Percentiles rank a stretch among this genome's conserved stretches.
These are phyloP conservation scores for Limnanthes douglasii DNA, from an alignment of 345 rosid species.

Conservation along the genomic window DNA sequence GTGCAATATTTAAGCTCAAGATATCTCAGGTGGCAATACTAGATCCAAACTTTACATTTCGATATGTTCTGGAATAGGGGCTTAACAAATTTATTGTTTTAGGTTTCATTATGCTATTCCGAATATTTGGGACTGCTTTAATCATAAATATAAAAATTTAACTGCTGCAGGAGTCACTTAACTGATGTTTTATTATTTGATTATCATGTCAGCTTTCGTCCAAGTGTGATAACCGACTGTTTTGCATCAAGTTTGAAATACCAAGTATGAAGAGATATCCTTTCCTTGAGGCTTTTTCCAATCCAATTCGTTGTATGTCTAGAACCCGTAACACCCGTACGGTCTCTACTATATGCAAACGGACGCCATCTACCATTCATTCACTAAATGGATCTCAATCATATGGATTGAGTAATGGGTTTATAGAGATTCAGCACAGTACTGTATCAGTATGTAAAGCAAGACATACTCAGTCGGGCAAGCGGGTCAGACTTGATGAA, in stretches of 20 bases:
- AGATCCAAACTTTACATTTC: neutral
- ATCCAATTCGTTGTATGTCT: slow-evolving; percentile 58
- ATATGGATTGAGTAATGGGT: slow-evolving; percentile 17
- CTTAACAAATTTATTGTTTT: no score
- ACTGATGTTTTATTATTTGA: neutral
- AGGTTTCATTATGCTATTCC: no score
- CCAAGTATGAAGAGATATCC: slow-evolving; percentile 35
- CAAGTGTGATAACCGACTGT: slow-evolving; percentile 61
- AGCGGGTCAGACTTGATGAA: slow-evolving; percentile 44
- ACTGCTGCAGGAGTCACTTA: no score
- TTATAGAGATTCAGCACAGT: slow-evolving; percentile 21
- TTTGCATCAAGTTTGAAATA: slow-evolving; percentile 46
- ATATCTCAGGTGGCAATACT: slow-evolving; percentile 50
- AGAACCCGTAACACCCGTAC: slow-evolving; percentile 25
- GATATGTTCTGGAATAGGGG: slow-evolving; percentile 1
- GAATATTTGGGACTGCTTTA: no score
- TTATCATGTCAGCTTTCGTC: slow-evolving; percentile 55
- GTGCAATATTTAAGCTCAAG: slow-evolving; percentile 70
- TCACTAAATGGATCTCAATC: slow-evolving; percentile 20
- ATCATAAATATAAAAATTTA: no score
- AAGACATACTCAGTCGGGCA: slow-evolving; percentile 36
- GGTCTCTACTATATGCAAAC: slow-evolving; percentile 31
- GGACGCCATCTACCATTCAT: slow-evolving; percentile 15
- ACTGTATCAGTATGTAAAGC: slow-evolving; percentile 20
- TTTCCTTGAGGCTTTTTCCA: slow-evolving; percentile 51